Evolutionary conservation across 352 stramenopile species (phyloP), one percentile per base, ranked within the genome.

Genomic region (Globisporangium polare): DNA sequence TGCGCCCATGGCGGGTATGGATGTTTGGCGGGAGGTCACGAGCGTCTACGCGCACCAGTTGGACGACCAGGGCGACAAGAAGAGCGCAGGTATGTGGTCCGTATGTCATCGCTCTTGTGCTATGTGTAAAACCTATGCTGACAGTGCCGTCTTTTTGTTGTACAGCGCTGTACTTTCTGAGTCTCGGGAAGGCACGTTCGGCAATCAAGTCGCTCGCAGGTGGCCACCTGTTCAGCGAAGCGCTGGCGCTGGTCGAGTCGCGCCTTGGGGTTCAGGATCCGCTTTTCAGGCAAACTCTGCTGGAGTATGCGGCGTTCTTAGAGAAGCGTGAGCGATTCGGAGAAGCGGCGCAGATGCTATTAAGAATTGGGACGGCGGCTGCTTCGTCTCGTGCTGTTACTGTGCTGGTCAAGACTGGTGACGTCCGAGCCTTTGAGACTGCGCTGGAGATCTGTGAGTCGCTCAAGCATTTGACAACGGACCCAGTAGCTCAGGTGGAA

Each of bases 1-100:
- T 26, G 82, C 85, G 24, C 82, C 85, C 1, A 86, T 89, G 77
- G 83, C 75, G n/a, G 85, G 85, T 2, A 51, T 86, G 50, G 77
- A 89, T 27, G 72, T 91, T 18, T 94, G 84, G 84, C 70, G 77
- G 29, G 78, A 94, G 43, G 66, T 89, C 49, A 78, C 79, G 2
- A 73, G 74, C 27, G 53, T 90, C 24, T 94, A 89, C 20, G 82
- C 84, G 1, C 65, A 64, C 1, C 84, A 92, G 41, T 64, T 91
- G 1, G 71, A 80, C 15, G 53, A 59, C 0, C 46, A 68, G 9
- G 73, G 82, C 0, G 75, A 90, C 33, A 76, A 73, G 27, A 83
- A 78, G 33, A 49, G 58, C 27, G 82, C 80, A 51, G 76, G 76
- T 83, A 59, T 13, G 63, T 41, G 3, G 26, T 17, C 35, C n/a